Evolutionary conservation across 192 early-diverging fungal genomes (phyloP), one percentile per base, ranked within the genome.

Genomic region (Radiomyces spectabilis): DNA sequence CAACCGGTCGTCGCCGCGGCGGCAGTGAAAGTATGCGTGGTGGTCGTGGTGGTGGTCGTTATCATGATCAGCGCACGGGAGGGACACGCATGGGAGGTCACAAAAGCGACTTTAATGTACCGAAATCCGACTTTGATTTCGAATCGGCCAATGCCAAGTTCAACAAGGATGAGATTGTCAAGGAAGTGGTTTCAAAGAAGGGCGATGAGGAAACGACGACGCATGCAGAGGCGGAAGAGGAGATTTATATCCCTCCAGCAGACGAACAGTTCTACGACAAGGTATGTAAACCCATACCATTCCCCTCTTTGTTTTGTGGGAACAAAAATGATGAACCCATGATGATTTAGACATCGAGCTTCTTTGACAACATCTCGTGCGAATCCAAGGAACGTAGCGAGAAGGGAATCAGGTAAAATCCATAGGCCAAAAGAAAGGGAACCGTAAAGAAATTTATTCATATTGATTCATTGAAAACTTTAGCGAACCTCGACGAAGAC

Each of bases 281-380:
- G 21, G 21, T 27, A 35, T n/a, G n/a, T n/a, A n/a, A n/a, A n/a
- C n/a, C n/a, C n/a, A n/a, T n/a, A n/a, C n/a, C n/a, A n/a, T n/a
- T n/a, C n/a, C n/a, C n/a, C n/a, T n/a, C n/a, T n/a, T n/a, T n/a
- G n/a, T n/a, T n/a, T n/a, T n/a, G n/a, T n/a, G n/a, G n/a, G n/a
- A n/a, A n/a, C n/a, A n/a, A n/a, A n/a, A n/a, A n/a, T n/a, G n/a
- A n/a, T n/a, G n/a, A n/a, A n/a, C n/a, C n/a, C n/a, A n/a, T n/a
- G n/a, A 49, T 30, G 8, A 16, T 18, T 12, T 26, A 39, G 45
- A 77, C 73, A 7, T 74, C 75, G 51, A 85, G 84, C 19, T 98
- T 98, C 75, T 95, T 95, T 79, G 92, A 97, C 67, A 88, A 97
- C 68, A 95, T 98, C 65, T 94, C 95, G 35, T 94, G 91, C 65